phyloP scores from a whole-genome alignment of 495 filamentous ascomycete species.

The Pyrenula massariospora region DNA sequence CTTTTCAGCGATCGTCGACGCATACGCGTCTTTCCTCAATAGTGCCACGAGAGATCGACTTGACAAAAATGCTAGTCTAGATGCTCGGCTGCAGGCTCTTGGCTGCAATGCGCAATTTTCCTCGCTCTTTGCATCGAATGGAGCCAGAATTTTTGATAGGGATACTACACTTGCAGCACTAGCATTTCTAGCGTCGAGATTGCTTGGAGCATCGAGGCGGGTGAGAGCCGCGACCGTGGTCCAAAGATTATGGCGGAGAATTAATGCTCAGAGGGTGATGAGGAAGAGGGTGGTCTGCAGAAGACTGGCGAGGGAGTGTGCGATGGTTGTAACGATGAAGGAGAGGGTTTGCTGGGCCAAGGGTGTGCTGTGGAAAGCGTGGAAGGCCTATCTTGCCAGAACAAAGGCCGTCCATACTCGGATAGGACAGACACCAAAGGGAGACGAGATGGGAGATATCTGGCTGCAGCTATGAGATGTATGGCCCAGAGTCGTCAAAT shows the following conservation, averaged over 20 bases:
- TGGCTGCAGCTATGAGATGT: neutral
- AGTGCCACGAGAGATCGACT: neutral
- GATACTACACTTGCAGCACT: constrained; percentile 44
- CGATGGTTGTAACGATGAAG: constrained; percentile 28
- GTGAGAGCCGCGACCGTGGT: constrained; percentile 31
- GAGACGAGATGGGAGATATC: neutral
- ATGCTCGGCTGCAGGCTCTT: constrained; percentile 17
- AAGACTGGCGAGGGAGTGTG: constrained; percentile 32
- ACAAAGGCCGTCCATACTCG: neutral
- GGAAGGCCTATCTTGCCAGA: constrained; percentile 16
- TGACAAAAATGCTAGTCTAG: constrained; percentile 8
- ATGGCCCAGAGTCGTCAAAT: no score
- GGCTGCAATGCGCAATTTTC: constrained; percentile 32
- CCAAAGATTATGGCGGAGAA: constrained; percentile 30
- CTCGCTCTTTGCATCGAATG: constrained; percentile 20
- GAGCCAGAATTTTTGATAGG: constrained; percentile 25
- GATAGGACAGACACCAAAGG: neutral
- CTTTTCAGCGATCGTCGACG: constrained; percentile 46
- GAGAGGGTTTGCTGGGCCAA: constrained; percentile 38
- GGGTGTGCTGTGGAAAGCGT: constrained; percentile 31
- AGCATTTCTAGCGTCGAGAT: constrained; percentile 50
- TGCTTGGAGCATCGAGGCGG: constrained; percentile 38
- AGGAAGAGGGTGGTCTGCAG: constrained; percentile 27
- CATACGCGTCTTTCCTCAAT: constrained; percentile 35
- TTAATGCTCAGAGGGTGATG: constrained; percentile 12